These are phyloP conservation scores for Linaria vulgaris DNA, from an alignment of 257 asterid genomes.

Conservation along the genomic window DNA sequence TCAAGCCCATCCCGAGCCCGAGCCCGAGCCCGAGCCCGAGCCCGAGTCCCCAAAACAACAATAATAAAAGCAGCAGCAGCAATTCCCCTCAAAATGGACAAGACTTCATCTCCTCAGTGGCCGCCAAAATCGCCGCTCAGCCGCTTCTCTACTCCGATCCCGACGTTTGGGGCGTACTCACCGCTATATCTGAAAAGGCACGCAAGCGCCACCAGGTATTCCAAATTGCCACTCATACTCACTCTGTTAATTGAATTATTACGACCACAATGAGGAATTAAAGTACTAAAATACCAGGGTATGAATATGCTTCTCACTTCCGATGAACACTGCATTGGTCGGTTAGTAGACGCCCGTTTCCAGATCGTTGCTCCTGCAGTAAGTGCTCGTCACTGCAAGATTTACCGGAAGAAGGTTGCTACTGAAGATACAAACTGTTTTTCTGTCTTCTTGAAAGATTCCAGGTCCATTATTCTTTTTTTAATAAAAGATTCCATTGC, in stretches of 20 bases:
- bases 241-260: too few species aligned
- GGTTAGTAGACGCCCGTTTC: slow-evolving; percentile 72
- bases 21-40: too few species aligned
- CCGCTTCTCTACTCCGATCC: slow-evolving; percentile 80
- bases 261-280: too few species aligned
- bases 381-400: slow-evolving; percentile 87
- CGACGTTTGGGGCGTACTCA: slow-evolving; percentile 93
- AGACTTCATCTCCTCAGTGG: slow-evolving; percentile 62
- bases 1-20: slow-evolving; percentile 37
- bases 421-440: slow-evolving; percentile 40
- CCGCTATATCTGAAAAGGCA: slow-evolving; percentile 88
- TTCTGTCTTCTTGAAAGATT: slow-evolving; percentile 77
- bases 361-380: slow-evolving; percentile 76
- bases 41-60: slow-evolving; percentile 20
- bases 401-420: slow-evolving; percentile 55
- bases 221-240: too few species aligned
- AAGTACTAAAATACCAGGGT: slow-evolving; percentile 48
- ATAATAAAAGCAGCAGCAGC: slow-evolving; percentile 13
- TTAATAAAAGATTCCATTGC: slow-evolving; percentile 16
- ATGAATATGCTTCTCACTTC: slow-evolving; percentile 77
- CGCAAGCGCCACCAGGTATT: slow-evolving; percentile 86
- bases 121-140: slow-evolving; percentile 74
- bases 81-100: slow-evolving; percentile 36
- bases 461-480: slow-evolving; percentile 50
- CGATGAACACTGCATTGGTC: slow-evolving; percentile 82